Evolutionary conservation across 2,329 filamentous ascomycete species (phyloP).

Genomic region (Fusarium hostae): DNA sequence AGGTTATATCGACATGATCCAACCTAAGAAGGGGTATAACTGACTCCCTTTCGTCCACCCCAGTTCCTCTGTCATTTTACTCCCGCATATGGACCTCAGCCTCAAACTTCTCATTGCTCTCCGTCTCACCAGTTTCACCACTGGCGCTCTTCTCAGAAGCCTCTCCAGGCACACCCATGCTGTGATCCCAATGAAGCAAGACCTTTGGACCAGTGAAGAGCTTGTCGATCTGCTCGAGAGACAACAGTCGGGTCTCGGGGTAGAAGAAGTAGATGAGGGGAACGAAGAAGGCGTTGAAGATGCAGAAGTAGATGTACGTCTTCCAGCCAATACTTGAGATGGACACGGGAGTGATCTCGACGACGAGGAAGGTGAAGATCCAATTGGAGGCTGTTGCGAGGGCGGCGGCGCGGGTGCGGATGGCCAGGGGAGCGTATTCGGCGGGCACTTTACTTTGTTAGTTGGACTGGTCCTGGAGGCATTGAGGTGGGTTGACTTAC

Average conservation of each 20-base stretch:
- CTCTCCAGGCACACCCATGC: constrained; percentile 48
- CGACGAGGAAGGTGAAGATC: constrained; percentile 52
- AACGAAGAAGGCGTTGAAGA: constrained; percentile 53
- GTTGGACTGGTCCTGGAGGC: neutral
- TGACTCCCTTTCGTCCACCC: fast-evolving
- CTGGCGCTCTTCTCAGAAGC: constrained; percentile 27
- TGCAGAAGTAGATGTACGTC: constrained; percentile 53
- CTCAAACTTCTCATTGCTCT: constrained; percentile 38
- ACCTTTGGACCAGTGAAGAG: constrained; percentile 50
- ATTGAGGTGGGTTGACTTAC: constrained; percentile 22
- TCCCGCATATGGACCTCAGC: constrained; percentile 19
- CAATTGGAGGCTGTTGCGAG: constrained; percentile 54
- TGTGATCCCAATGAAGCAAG: constrained; percentile 47
- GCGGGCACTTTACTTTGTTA: constrained; percentile 49
- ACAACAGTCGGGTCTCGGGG: constrained; percentile 59
- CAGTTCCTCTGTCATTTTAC: neutral
- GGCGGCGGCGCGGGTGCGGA: constrained; percentile 52
- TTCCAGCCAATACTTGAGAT: constrained; percentile 52
- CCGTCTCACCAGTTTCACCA: constrained; percentile 24
- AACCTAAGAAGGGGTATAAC: neutral
- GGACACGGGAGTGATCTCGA: constrained; percentile 52
- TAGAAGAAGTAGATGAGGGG: constrained; percentile 61
- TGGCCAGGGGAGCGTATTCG: constrained; percentile 55
- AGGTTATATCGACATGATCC: no score
- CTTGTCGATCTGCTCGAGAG: constrained; percentile 61